Evolutionary conservation across 306 rosid genomes (phyloP).

Genomic region (Lathyrus tuberosus): DNA sequence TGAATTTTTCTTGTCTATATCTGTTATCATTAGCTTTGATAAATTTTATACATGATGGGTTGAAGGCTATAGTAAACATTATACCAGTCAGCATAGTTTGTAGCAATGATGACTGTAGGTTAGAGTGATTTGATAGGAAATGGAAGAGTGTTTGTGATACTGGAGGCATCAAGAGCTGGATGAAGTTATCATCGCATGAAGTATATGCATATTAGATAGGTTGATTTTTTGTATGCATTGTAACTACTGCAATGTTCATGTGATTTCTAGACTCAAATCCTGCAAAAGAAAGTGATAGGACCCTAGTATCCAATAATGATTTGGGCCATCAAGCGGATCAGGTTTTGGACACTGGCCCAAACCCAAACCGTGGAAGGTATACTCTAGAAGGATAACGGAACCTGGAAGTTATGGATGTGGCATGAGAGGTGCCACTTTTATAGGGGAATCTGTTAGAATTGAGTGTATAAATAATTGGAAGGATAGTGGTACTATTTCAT

Average conservation of each 20-base stretch:
- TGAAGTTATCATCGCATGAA: constrained; percentile 21
- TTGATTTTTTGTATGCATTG: constrained; percentile 11
- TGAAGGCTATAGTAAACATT: constrained; percentile 15
- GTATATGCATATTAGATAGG: not conserved
- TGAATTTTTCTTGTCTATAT: not conserved
- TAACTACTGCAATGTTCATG: constrained; percentile 15
- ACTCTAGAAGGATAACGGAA: too few relatives aligned
- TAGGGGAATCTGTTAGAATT: too few relatives aligned
- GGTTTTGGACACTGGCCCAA: too few relatives aligned
- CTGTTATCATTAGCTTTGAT: constrained; percentile 10
- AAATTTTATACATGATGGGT: constrained; percentile 14
- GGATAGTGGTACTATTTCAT: too few relatives aligned
- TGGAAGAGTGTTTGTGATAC: constrained; percentile 24
- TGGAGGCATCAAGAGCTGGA: constrained; percentile 31
- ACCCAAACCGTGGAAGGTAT: too few relatives aligned
- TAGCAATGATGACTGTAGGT: not conserved
- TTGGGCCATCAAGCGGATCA: too few relatives aligned
- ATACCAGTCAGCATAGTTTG: not conserved
- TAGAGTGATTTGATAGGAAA: constrained; percentile 10
- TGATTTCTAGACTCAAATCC: constrained; percentile 7
- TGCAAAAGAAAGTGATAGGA: constrained; percentile 5
- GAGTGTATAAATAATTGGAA: too few relatives aligned
- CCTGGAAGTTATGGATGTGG: too few relatives aligned
- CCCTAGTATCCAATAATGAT: too few relatives aligned
- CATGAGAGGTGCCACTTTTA: too few relatives aligned